A percentile compares a stretch with the other conserved stretches of the same genome.
phyloP scores from a whole-genome alignment of 2,329 filamentous ascomycete species.

The Thelonectria blattea region DNA sequence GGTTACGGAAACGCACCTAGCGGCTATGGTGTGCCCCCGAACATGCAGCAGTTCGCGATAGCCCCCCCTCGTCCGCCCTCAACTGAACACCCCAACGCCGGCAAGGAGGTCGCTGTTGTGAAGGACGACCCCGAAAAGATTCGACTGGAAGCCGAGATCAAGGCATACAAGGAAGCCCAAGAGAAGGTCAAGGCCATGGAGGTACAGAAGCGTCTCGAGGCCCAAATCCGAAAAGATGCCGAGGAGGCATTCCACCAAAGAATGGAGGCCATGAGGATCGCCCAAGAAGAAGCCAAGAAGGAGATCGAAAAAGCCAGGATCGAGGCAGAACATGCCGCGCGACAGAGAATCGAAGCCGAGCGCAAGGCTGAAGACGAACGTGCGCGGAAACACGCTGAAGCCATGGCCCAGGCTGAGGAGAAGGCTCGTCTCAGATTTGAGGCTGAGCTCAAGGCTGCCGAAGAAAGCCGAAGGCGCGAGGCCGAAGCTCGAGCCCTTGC shows the following conservation, averaged over 20 bases:
- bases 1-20: slow-evolving; percentile 42
- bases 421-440: slow-evolving; percentile 49
- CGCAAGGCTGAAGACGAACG: slow-evolving; percentile 24
- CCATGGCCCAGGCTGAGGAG: slow-evolving; percentile 48
- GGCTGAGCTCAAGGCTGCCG: slow-evolving; percentile 36
- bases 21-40: slow-evolving; percentile 40
- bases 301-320: slow-evolving; percentile 39
- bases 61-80: slow-evolving; percentile 50
- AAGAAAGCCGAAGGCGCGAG: slow-evolving; percentile 46
- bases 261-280: slow-evolving; percentile 36
- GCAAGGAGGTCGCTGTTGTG: slow-evolving; percentile 49
- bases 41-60: slow-evolving; percentile 49
- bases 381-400: slow-evolving; percentile 53
- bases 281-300: slow-evolving; percentile 40
- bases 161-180: slow-evolving; percentile 54
- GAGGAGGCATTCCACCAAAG: slow-evolving; percentile 47
- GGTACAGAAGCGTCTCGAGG: slow-evolving; percentile 52
- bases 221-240: slow-evolving; percentile 53
- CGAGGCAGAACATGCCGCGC: slow-evolving; percentile 50
- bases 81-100: slow-evolving; percentile 47
- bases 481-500: slow-evolving; percentile 51
- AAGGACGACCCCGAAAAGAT: slow-evolving; percentile 64
- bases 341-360: slow-evolving; percentile 49
- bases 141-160: slow-evolving; percentile 65
- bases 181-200: slow-evolving; percentile 54